phyloP scores from a whole-genome alignment of 345 rosid genomes.

The Toxicodendron radicans region DNA sequence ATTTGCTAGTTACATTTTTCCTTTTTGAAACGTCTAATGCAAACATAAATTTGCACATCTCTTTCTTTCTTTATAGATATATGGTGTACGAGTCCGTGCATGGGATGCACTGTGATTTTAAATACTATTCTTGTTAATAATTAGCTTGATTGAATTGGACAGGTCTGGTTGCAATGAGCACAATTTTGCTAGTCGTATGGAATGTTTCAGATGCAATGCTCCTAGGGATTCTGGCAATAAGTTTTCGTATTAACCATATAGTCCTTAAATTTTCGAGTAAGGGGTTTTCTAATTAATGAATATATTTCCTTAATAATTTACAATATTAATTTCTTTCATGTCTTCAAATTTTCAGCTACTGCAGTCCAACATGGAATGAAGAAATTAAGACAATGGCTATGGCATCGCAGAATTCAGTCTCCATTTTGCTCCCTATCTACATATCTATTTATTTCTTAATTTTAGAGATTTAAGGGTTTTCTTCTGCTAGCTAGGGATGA shows the following conservation, averaged over 20 bases:
- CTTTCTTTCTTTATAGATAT: no score
- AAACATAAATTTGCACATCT: no score
- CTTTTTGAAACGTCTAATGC: no score
- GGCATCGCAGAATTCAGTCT: background rate
- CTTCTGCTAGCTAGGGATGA: slow-evolving; percentile 15
- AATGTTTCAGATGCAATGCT: slow-evolving; percentile 91
- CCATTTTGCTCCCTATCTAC: background rate
- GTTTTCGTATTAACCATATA: slow-evolving; percentile 32
- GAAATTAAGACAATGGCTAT: slow-evolving; percentile 1
- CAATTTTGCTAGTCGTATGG: slow-evolving; percentile 89
- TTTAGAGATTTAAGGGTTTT: slow-evolving; percentile 7
- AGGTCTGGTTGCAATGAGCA: slow-evolving; percentile 89
- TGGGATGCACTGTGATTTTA: background rate
- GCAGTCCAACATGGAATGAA: slow-evolving; percentile 18
- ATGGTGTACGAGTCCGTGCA: background rate
- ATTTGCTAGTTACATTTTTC: background rate
- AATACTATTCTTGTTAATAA: background rate
- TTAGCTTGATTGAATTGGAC: background rate
- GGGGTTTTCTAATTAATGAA: background rate
- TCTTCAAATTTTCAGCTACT: slow-evolving; percentile 13
- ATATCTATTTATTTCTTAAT: background rate
- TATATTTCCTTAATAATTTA: background rate
- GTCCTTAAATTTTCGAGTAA: slow-evolving; percentile 20
- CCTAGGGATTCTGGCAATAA: slow-evolving; percentile 58
- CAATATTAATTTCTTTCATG: background rate